These are phyloP conservation scores for Aspergillus tamarii DNA, from an alignment of 2,329 filamentous ascomycete genomes.

Conservation along the genomic window DNA sequence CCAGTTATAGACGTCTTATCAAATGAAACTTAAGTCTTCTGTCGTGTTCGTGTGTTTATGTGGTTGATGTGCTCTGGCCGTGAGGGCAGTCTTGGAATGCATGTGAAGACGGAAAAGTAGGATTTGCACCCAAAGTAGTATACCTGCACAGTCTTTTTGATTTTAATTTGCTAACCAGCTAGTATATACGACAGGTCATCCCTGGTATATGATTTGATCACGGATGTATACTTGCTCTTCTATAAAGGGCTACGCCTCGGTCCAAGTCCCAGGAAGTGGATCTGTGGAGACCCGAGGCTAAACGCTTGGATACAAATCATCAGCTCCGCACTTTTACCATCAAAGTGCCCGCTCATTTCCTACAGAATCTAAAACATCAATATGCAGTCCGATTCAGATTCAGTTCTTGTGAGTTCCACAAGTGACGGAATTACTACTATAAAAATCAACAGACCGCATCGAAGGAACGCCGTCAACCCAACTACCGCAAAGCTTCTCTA, in stretches of 20 bases:
- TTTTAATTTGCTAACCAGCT: background rate
- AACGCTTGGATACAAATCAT: background rate
- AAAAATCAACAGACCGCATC: slow-evolving; percentile 23
- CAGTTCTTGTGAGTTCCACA: background rate
- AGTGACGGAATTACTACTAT: background rate
- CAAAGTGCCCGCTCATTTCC: background rate
- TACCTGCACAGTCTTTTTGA: background rate
- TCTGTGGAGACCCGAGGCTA: background rate
- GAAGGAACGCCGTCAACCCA: slow-evolving; percentile 57
- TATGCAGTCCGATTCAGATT: background rate
- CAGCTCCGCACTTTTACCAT: background rate
- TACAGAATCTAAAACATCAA: background rate
- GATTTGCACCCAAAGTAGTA: background rate
- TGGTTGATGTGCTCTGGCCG: background rate
- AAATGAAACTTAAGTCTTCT: background rate
- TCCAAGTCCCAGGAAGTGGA: background rate
- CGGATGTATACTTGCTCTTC: background rate
- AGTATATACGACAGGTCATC: background rate
- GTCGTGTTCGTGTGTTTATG: no score
- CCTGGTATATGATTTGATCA: background rate
- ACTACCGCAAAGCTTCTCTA: background rate
- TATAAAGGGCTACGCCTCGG: background rate
- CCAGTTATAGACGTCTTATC: background rate
- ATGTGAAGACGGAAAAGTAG: background rate
- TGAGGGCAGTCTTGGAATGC: background rate